Percentiles rank a stretch among this genome's conserved stretches.
These are phyloP conservation scores for Neocallimastix lanati DNA, from an alignment of 192 early-diverging fungal species.

Conservation along the genomic window DNA sequence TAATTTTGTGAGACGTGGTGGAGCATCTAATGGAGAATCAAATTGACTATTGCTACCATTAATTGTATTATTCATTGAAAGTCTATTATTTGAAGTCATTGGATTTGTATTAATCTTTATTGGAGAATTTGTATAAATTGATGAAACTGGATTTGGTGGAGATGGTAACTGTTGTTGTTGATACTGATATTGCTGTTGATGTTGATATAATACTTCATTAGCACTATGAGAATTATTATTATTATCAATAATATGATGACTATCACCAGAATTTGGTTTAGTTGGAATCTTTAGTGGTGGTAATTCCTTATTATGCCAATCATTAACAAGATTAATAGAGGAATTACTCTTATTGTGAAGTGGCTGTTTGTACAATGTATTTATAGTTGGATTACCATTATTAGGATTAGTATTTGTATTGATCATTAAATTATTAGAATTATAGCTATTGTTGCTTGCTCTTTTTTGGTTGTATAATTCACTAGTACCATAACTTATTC, in stretches of 20 bases:
- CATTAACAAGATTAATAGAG: background rate
- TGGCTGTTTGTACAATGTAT: too few relatives aligned
- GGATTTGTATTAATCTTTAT: background rate
- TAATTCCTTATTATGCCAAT: background rate
- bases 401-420: too few relatives aligned
- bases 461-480: background rate
- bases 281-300: background rate
- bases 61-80: too few relatives aligned
- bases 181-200: background rate
- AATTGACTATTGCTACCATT: background rate
- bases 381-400: background rate
- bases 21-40: background rate
- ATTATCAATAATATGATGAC: background rate
- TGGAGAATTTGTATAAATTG: background rate
- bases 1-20: background rate
- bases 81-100: too few relatives aligned
- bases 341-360: background rate
- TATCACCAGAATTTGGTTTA: background rate
- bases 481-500: background rate
- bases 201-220: background rate
- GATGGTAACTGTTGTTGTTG: background rate
- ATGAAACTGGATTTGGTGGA: background rate
- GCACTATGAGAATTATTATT: background rate
- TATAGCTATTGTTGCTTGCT: background rate
- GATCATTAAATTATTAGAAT: too few relatives aligned